Evolutionary conservation across 176 grass and related monocot species (phyloP).

Genomic region (Zea luxurians): DNA sequence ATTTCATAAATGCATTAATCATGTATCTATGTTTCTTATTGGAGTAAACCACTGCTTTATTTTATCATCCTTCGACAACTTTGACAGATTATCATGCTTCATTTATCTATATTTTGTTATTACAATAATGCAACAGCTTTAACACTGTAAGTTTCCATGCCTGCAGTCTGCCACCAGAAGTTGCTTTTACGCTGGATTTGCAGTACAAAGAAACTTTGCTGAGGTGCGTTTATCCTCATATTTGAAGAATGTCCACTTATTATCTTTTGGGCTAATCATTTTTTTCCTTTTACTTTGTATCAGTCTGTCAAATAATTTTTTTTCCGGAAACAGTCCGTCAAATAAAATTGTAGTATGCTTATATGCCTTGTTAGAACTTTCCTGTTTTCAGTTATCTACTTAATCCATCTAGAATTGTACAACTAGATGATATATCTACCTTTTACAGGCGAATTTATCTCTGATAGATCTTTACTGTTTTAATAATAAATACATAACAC

Average conservation of each 20-base stretch:
- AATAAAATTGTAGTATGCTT: not conserved
- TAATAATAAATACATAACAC: not conserved
- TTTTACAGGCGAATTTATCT: slow-evolving; percentile 9
- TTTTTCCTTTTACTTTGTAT: not conserved
- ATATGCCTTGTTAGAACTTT: not conserved
- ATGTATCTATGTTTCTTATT: not conserved
- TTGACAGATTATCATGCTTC: slow-evolving; percentile 6
- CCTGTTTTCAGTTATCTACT: not conserved
- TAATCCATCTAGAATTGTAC: slow-evolving; percentile 19
- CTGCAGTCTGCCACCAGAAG: slow-evolving; percentile 87
- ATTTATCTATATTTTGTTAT: not conserved
- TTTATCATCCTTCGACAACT: slow-evolving; percentile 15
- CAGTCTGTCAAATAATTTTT: not conserved
- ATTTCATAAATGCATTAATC: not conserved
- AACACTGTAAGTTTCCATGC: slow-evolving; percentile 28
- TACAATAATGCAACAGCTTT: slow-evolving; percentile 5
- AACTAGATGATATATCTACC: slow-evolving; percentile 5
- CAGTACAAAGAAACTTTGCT: slow-evolving; percentile 90
- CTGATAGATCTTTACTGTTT: not conserved
- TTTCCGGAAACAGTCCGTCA: not conserved
- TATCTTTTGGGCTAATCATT: not conserved
- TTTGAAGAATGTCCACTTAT: slow-evolving; percentile 2
- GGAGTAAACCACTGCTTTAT: not conserved
- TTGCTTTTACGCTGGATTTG: slow-evolving; percentile 98
- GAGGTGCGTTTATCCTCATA: slow-evolving; percentile 55